Conservation (phyloP, 2,329 filamentous ascomycete species). For the Colletotrichum sp. region DNA sequence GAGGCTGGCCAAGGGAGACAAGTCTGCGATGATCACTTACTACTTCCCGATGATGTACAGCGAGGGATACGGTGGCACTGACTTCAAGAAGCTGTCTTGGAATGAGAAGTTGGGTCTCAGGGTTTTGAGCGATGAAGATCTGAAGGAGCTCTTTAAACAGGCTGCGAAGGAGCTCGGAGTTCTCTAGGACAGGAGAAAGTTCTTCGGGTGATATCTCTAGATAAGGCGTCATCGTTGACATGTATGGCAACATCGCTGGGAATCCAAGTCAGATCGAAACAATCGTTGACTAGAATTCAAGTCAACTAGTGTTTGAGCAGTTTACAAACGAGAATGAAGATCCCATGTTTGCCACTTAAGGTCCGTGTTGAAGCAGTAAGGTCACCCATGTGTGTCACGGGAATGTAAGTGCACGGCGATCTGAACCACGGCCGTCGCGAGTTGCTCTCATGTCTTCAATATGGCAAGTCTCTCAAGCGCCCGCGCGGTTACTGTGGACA, state of each 20-base stretch:
- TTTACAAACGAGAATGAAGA: not conserved
- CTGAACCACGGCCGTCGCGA: not conserved
- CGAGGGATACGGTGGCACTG: not conserved
- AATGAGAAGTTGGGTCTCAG: not conserved
- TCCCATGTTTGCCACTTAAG: accelerated
- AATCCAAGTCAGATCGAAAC: too few relatives aligned
- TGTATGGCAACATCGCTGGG: not conserved
- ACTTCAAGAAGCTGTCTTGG: not conserved
- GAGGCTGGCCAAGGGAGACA: not conserved
- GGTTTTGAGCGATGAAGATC: not conserved
- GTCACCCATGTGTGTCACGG: not conserved
- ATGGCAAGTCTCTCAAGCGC: accelerated
- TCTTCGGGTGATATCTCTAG: not conserved
- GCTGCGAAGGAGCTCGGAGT: not conserved
- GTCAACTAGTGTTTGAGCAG: too few relatives aligned
- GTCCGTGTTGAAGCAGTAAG: not conserved
- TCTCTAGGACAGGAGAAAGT: not conserved
- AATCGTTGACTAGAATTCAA: not conserved
- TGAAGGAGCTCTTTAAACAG: not conserved
- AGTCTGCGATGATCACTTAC: not conserved
- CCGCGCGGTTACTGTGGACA: not conserved
- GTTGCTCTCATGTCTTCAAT: not conserved
- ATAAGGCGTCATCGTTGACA: not conserved
- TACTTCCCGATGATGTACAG: not conserved
- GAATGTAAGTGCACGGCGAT: accelerated